Evolutionary conservation across 2,329 filamentous ascomycete species (phyloP).

Genomic region (Botrytis porri): DNA sequence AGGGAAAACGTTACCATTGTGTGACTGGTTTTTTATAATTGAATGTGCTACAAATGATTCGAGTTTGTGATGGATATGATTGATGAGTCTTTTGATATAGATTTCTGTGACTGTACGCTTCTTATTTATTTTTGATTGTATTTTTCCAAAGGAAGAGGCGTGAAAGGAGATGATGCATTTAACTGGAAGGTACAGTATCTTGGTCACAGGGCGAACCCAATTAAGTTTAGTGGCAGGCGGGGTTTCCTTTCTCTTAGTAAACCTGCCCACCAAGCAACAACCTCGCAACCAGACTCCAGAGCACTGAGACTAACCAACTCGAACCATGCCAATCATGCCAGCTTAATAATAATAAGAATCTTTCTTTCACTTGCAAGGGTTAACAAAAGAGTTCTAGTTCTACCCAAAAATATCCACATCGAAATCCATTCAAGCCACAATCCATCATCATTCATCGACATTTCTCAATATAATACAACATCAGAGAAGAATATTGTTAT

Average conservation of each 20-base stretch:
- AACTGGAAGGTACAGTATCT: slow-evolving; percentile 8
- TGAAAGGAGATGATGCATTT: slow-evolving; percentile 1
- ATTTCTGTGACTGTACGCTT: not conserved
- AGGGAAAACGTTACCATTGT: slow-evolving; percentile 18
- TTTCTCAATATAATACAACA: slow-evolving; percentile 4
- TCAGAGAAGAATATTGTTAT: not conserved
- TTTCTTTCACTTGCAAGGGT: not conserved
- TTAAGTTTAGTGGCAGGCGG: slow-evolving; percentile 9
- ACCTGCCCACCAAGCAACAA: slow-evolving; percentile 3
- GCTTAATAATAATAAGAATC: not conserved
- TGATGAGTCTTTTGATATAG: not conserved
- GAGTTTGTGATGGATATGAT: not conserved
- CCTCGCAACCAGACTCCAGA: not conserved
- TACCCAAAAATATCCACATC: slow-evolving; percentile 6
- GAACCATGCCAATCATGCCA: too few species aligned
- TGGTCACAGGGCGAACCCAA: slow-evolving; percentile 15
- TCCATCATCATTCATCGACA: slow-evolving; percentile 16
- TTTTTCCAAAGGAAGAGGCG: not conserved
- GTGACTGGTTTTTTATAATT: not conserved
- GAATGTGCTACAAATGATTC: not conserved
- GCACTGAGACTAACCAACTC: too few species aligned
- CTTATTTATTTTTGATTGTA: not conserved
- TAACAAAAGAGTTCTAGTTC: not conserved
- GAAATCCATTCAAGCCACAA: slow-evolving; percentile 7
- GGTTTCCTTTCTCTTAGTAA: slow-evolving; percentile 4